Evolutionary conservation across 2,329 filamentous ascomycete species (phyloP), one percentile per base, ranked within the genome.

Genomic region (Zymoseptoria passerinii): DNA sequence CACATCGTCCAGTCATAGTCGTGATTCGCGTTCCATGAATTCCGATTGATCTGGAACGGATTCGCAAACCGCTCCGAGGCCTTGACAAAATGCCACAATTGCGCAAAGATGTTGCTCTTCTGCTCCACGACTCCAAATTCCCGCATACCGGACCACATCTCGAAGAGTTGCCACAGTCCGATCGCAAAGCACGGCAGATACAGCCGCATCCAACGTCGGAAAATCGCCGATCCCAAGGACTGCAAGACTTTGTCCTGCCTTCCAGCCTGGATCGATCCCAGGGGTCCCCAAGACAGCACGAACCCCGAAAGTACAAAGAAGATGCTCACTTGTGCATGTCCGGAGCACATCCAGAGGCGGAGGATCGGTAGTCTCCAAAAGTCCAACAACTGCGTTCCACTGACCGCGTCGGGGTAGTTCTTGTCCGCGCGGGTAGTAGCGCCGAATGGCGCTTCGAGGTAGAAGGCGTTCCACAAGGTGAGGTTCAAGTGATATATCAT

Each of bases 1-100:
- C 62, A 64, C 63, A 65, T 62, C 9, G 61, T 63, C 57, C 58
- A 65, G 55, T 65, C 59, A 49, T 65, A 65, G 3, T 40, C 52
- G 49, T 65, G 59, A 8, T 60, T 28, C 13, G 53, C 35, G 16
- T 54, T 40, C 2, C 23, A 40, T 10, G 29, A 18, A 20, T 55
- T 28, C 18, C 61, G 59, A 28, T 62, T 57, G 44, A 63, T 60
- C 29, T 57, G 23, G 44, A 65, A 61, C 5, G 63, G 63, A 53
- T 65, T 59, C 55, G 63, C 57, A 55, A 57, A 65, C 19, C 28
- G 20, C 27, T 57, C 57, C 18, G 50, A 52, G 5, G 51, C 56
- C 28, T 28, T n/a, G 48, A 58, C 16, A 44, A 50, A 63, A 28
- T 63, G 56, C 58, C 61, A 63, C 6, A 65, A n/a, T 23, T 60